phyloP scores from a whole-genome alignment of 2,329 filamentous ascomycete species.

The Periconia sp. region DNA sequence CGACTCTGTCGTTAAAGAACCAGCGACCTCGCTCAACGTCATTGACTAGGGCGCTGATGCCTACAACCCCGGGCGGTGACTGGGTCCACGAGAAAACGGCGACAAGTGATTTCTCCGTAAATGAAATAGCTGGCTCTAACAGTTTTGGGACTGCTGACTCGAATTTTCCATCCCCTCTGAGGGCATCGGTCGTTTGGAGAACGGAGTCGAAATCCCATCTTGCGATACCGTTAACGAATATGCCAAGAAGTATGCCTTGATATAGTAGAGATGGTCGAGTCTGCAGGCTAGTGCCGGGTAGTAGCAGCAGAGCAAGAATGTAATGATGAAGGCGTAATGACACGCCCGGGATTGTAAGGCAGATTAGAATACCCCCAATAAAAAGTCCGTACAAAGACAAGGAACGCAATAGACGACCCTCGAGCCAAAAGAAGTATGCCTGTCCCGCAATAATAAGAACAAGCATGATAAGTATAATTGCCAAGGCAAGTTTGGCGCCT shows the following conservation, averaged over 20 bases:
- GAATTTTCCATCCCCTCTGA: slow-evolving; percentile 62
- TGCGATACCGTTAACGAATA: slow-evolving; percentile 45
- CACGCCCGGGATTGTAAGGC: slow-evolving; percentile 74
- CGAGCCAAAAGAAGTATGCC: slow-evolving; percentile 84
- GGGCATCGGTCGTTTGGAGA: slow-evolving; percentile 76
- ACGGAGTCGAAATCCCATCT: slow-evolving; percentile 60
- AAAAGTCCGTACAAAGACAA: slow-evolving; percentile 79
- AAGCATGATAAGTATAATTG: slow-evolving; percentile 75
- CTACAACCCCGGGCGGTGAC: slow-evolving; percentile 63
- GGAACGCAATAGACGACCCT: slow-evolving; percentile 78
- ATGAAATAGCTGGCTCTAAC: slow-evolving; percentile 21
- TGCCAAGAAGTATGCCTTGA: slow-evolving; percentile 42
- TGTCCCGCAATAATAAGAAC: slow-evolving; percentile 72
- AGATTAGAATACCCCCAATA: slow-evolving; percentile 67
- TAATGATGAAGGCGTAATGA: slow-evolving; percentile 85
- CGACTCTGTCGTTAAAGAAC: slow-evolving; percentile 28
- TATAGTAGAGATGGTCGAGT: slow-evolving; percentile 43
- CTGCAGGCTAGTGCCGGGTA: slow-evolving; percentile 44
- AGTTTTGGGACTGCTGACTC: slow-evolving; percentile 65
- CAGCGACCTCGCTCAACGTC: slow-evolving; percentile 72
- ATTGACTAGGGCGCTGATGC: slow-evolving; percentile 80
- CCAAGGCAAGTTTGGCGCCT: slow-evolving; percentile 80
- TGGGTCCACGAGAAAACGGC: slow-evolving; percentile 63
- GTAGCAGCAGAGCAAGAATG: slow-evolving; percentile 40
- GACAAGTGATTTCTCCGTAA: slow-evolving; percentile 55